Evolutionary conservation across 2,329 filamentous ascomycete species (phyloP).

Genomic region (Monosporascus sp.): DNA sequence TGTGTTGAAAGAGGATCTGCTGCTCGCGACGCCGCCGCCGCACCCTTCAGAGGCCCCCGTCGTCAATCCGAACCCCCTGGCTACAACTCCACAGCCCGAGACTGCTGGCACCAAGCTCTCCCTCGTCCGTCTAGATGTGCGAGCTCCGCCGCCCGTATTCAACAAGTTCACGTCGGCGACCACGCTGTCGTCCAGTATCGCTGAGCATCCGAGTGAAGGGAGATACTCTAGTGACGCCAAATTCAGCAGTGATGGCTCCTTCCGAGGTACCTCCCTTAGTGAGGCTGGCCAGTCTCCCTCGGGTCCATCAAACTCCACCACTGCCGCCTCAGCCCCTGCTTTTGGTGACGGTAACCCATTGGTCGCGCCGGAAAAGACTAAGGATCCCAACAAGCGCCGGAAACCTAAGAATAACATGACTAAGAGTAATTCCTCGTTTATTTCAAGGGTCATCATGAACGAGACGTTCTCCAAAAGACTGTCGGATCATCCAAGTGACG

Average conservation of each 20-base stretch:
- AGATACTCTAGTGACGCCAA: conserved; percentile 56
- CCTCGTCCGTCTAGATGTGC: conserved; percentile 65
- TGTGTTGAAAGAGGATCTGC: conserved; percentile 81
- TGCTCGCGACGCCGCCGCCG: conserved; percentile 87
- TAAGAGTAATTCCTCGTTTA: conserved; percentile 98
- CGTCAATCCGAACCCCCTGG: conserved; percentile 83
- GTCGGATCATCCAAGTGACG: conserved; percentile 70
- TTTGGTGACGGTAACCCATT: conserved; percentile 85
- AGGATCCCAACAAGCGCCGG: conserved; percentile 72
- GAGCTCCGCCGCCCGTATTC: conserved; percentile 46
- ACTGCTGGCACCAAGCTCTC: conserved; percentile 81
- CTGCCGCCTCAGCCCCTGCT: conserved; percentile 50
- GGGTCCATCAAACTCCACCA: conserved; percentile 26
- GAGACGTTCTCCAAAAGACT: conserved; percentile 75
- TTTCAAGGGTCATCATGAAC: conserved; percentile 91
- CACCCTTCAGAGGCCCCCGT: conserved; percentile 90
- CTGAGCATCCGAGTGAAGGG: conserved; percentile 57
- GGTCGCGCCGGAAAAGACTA: conserved; percentile 56
- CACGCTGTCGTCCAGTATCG: conserved; percentile 49
- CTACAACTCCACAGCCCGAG: conserved; percentile 78
- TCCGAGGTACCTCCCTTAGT: conserved; percentile 47
- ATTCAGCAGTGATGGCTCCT: conserved; percentile 51
- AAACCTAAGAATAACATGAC: conserved; percentile 98
- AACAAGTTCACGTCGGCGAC: conserved; percentile 50
- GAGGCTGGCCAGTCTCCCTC: conserved; percentile 33